phyloP scores from a whole-genome alignment of 2,329 filamentous ascomycete species.

The Aspergillus pseudoglaucus region DNA sequence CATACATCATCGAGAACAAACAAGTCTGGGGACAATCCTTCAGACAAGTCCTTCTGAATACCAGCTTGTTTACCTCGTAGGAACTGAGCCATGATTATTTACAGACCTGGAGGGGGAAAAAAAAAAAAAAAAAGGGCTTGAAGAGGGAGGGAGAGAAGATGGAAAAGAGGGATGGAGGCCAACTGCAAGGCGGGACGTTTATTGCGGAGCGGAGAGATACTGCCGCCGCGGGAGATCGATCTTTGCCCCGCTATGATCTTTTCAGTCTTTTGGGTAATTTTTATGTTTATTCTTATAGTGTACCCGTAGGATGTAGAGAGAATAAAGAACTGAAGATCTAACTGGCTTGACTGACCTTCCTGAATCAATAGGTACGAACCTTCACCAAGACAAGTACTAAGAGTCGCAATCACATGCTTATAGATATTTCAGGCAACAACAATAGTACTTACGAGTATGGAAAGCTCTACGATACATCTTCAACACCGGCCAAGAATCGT shows the following conservation, averaged over 20 bases:
- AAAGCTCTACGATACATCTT: too few relatives aligned
- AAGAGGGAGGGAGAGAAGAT: constrained; percentile 8
- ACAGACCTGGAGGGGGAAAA: constrained; percentile 18
- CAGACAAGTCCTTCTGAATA: constrained; percentile 84
- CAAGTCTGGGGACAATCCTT: constrained; percentile 66
- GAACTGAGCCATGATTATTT: constrained; percentile 67
- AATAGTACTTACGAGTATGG: too few relatives aligned
- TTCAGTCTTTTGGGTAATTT: neutral
- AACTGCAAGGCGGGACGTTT: neutral
- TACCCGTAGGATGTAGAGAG: too few relatives aligned
- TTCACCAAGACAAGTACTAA: too few relatives aligned
- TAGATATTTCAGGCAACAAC: too few relatives aligned
- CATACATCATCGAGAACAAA: constrained; percentile 76
- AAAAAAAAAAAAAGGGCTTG: constrained; percentile 15
- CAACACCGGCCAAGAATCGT: too few relatives aligned
- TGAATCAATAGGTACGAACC: too few relatives aligned
- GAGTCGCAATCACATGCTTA: too few relatives aligned
- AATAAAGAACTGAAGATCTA: too few relatives aligned
- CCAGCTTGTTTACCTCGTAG: constrained; percentile 89
- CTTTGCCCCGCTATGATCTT: neutral
- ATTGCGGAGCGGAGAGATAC: constrained; percentile 5
- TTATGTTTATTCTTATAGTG: too few relatives aligned
- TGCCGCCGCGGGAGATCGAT: constrained; percentile 1
- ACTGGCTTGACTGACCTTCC: too few relatives aligned
- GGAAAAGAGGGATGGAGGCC: neutral